Conservation (phyloP, 106 monocot genomes). For the Allium sativum region DNA sequence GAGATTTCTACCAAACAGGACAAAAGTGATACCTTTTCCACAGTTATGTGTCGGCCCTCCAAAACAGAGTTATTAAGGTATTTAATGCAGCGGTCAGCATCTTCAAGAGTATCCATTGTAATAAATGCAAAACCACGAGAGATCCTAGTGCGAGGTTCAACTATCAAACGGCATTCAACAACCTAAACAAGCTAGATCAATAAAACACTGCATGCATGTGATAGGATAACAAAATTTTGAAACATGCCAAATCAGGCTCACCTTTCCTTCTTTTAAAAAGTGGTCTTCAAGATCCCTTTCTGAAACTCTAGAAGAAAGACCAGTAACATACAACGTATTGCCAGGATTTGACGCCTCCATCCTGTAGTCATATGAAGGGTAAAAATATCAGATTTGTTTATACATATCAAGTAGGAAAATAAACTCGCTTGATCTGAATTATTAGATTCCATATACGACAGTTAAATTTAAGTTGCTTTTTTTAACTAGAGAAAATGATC, state of each 20-base stretch:
- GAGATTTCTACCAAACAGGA: neutral
- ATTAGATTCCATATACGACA: no score
- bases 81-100: constrained; percentile 78
- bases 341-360: constrained; percentile 40
- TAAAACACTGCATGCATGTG: neutral
- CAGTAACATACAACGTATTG: constrained; percentile 89
- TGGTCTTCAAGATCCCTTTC: constrained; percentile 75
- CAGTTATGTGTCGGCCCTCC: constrained; percentile 77
- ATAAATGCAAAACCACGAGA: constrained; percentile 94
- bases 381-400: no score
- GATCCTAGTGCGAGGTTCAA: constrained; percentile 70
- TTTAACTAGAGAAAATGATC: no score
- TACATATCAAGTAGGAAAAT: no score
- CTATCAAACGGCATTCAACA: constrained; percentile 43
- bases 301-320: constrained; percentile 78
- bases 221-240: neutral
- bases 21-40: constrained; percentile 59
- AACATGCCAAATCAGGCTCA: constrained; percentile 1
- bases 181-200: constrained; percentile 28
- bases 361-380: constrained; percentile 9
- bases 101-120: constrained; percentile 71
- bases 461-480: no score
- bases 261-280: constrained; percentile 92
- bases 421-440: no score
- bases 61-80: constrained; percentile 79